Evolutionary conservation across 768 basidiomycete species (phyloP), one percentile per base, ranked within the genome.

Genomic region (Terana coerulea): DNA sequence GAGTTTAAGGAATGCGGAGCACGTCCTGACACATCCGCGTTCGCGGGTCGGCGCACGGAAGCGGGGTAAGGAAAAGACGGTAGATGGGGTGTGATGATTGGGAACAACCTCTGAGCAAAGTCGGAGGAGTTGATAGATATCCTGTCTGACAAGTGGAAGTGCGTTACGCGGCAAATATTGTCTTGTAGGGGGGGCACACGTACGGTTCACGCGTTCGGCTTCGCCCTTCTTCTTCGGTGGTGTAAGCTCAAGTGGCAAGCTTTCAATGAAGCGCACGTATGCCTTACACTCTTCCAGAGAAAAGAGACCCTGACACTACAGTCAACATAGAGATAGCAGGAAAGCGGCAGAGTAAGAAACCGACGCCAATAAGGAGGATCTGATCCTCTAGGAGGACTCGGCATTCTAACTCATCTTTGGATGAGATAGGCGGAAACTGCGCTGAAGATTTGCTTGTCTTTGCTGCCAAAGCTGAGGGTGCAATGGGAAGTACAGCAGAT

Each of bases 161-260:
- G 30, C n/a, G 10, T 33, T 43, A 11, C 26, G 3, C 30, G 5
- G 28, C 15, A n/a, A 8, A 43, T 8, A 12, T 33, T 17, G 29
- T 7, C 10, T n/a, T 33, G 30, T 30, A 14, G 14, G 9, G 19
- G 37, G 33, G n/a, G n/a, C n/a, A 28, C 25, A 64, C 78, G 55
- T 60, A 86, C 85, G 74, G 66, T 88, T 89, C 9, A 85, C 75
- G 52, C 88, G 67, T 17, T 79, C 80, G 1, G 88, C 88, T 61
- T 89, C 85, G 8, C 84, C 88, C 51, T 75, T 72, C 66, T 85
- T 86, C 69, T 83, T 83, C 3, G 86, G 81, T 10, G 83, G 84
- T 0, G 84, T 84, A 3, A 85, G 73, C 57, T 84, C 81, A 12
- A 87, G 71, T 21, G 80, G 79, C 14, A 83, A 71, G 31, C 58